Evolutionary conservation across 2,329 filamentous ascomycete species (phyloP), one percentile per base, ranked within the genome.

Genomic region (Calonectria pseudoturangicola): DNA sequence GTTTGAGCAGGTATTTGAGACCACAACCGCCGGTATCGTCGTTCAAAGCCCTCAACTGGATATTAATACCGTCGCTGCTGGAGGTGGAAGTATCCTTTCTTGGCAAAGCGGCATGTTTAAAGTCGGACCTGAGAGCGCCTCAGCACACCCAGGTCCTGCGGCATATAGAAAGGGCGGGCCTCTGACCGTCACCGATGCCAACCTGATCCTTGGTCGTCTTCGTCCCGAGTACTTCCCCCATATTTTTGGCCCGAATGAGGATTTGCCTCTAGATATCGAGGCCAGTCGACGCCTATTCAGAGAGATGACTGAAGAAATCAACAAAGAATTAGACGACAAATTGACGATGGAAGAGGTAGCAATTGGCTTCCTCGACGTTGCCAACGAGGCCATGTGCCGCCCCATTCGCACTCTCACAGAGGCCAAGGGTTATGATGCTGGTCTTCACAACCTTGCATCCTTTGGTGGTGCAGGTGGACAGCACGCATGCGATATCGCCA

Each of bases 1-100:
- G 58, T 95, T 97, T 79, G 95, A 98, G 79, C 95, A 98, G 79
- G 95, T 97, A 0, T 98, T 98, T 76, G 95, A 98, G 84, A 98
- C 95, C 0, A 97, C 94, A 0, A 97, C 95, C 0, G 95, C 95
- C 0, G 95, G 95, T 27, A 94, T 98, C 1, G 95, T 95, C 0
- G 96, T 98, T 30, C 95, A 98, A 79, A 95, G 93, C 0, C 95
- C 95, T 0, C 95, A 98, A 81, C 88, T 98, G 0, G 95, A 98
- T 81, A 98, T 98, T 85, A 98, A 98, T 83, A 98, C 95, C 0
- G 95, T 98, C 1, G 95, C 95, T 7, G 95, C 95, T 2, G 95
- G 95, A 48, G 95, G 95, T 74, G 95, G 95, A 8, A 95, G 93
- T 0, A 88, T 93, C 48, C 87, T 98, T 3, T 96, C 96, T 84